Evolutionary conservation across 257 asterid genomes (phyloP), one percentile per base, ranked within the genome.

Genomic region (Plantago ovata): DNA sequence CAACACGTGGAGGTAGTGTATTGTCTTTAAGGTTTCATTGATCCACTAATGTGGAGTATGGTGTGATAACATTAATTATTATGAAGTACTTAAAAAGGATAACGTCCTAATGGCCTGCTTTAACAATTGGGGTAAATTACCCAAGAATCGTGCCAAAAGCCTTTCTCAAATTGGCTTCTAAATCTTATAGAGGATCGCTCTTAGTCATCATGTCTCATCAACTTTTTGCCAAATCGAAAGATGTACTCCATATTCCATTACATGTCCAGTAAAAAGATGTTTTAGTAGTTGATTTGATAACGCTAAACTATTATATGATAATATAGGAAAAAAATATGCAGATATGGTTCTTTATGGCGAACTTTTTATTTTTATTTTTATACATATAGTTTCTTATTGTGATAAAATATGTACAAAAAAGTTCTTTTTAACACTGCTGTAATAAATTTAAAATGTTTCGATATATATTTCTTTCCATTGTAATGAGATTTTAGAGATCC

Each of bases 121-220:
- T 49, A 49, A 49, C 54, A 49, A 49, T 49, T 49, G 33, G 10
- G 54, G 54, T 49, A 49, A 49, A 49, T 32, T 10, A 49, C 32
- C 33, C 33, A 49, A 49, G 54, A 49, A 19, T 49, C 54, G 36
- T 49, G 21, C 54, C 33, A 20, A 49, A 49, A 49, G 54, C 13
- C 23, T 49, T 20, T n/a, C 54, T 20, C 23, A 49, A 49, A 16
- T 49, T 20, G 54, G 54, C 33, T 49, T 49, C 36, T 28, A 28
- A 28, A 28, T 28, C 36, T 28, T 28, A n/a, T n/a, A 28, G 36
- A 28, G 7, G 36, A 28, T 28, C 36, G 36, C 0, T 18, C 53
- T 18, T 16, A 28, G 53, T 18, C 33, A 48, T 19, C 33, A 48
- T 48, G 33, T 20, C 32, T 48, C 8, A 15, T 22, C 36, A 28